A percentile compares a stretch with the other conserved stretches of the same genome.
phyloP scores from a whole-genome alignment of 2,329 filamentous ascomycete genomes.

The Apiospora malaysiana region DNA sequence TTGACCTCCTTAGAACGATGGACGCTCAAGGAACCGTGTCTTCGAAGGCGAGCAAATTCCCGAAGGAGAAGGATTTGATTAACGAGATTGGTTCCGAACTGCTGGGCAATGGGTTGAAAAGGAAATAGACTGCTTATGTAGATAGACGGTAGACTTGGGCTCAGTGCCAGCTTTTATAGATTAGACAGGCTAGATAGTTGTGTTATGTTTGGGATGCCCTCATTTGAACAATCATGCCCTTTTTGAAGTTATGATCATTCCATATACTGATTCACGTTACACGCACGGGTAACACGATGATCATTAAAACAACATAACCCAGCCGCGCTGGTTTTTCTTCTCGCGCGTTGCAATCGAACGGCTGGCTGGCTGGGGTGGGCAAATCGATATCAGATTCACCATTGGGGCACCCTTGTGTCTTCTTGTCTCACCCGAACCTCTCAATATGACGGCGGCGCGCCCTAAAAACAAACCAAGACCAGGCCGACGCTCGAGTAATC shows the following conservation, averaged over 20 bases:
- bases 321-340: not conserved
- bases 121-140: conserved; percentile 27
- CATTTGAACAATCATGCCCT: not conserved
- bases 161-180: not conserved
- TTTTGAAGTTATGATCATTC: not conserved
- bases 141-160: not conserved
- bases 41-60: conserved; percentile 62
- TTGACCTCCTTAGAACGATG: conserved; percentile 79
- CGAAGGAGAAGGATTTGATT: conserved; percentile 61
- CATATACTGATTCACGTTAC: not conserved
- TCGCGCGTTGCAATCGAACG: not conserved
- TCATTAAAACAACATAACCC: not conserved
- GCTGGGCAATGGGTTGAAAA: conserved; percentile 55
- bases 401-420: conserved; percentile 1
- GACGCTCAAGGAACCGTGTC: conserved; percentile 72
- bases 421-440: conserved; percentile 15
- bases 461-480: not conserved
- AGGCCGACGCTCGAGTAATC: not conserved
- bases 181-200: not conserved
- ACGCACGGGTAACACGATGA: not conserved
- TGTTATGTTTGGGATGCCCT: not conserved
- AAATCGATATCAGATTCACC: not conserved
- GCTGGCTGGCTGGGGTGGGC: not conserved
- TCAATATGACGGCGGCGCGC: not conserved
- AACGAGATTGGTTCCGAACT: conserved; percentile 58